A percentile compares a stretch with the other conserved stretches of the same genome.
Evolutionary conservation across 306 rosid species (phyloP).

Genomic region (Mimosa bimucronata): DNA sequence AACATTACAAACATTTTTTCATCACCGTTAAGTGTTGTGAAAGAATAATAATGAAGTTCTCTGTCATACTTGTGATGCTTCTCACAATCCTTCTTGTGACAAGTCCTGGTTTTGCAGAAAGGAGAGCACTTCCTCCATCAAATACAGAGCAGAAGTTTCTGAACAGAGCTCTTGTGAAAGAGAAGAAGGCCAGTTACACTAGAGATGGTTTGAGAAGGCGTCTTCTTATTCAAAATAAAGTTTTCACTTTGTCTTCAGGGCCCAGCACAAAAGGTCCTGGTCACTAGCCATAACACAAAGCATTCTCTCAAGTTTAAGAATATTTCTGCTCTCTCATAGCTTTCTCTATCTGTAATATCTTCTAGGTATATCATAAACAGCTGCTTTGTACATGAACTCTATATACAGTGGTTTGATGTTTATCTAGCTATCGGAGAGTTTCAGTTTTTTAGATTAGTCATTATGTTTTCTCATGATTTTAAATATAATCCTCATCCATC

Average conservation of each 20-base stretch:
- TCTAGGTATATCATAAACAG: neutral
- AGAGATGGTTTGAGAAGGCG: conserved; percentile 7
- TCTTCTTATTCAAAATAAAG: conserved; percentile 40
- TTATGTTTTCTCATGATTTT: neutral
- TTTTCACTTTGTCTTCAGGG: conserved; percentile 67
- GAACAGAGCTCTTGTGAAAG: neutral
- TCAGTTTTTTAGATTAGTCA: neutral
- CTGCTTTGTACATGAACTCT: conserved; percentile 41
- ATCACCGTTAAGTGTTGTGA: conserved; percentile 1
- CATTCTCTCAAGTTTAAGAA: neutral
- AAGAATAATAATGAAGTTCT: conserved; percentile 48
- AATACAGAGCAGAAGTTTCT: neutral
- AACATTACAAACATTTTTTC: conserved; percentile 40
- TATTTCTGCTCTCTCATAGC: neutral
- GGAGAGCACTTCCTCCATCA: conserved; percentile 45
- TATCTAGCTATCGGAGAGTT: neutral
- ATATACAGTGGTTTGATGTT: conserved; percentile 19
- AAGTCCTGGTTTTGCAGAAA: conserved; percentile 36
- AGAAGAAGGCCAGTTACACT: conserved; percentile 27
- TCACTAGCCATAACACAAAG: conserved; percentile 47
- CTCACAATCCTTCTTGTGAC: conserved; percentile 40
- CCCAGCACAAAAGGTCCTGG: conserved; percentile 91
- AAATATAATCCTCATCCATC: too few species aligned
- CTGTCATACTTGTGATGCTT: conserved; percentile 33
- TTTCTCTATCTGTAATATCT: neutral